Conservation (phyloP, 345 rosid species). For the Hypericum perforatum region DNA sequence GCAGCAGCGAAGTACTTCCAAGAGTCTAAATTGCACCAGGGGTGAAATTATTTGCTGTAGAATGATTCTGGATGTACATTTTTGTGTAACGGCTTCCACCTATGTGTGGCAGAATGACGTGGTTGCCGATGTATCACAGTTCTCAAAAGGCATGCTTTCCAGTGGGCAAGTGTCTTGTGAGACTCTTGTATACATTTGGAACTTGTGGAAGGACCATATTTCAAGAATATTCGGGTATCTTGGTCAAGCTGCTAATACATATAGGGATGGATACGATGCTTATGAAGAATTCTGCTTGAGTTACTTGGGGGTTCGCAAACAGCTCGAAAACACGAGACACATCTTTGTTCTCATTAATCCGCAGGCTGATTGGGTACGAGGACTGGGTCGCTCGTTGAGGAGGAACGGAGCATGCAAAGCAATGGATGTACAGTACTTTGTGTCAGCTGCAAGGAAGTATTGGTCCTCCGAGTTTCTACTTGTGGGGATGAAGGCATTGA, state of each 20-base stretch:
- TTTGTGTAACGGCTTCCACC: constrained; percentile 7
- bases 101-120: constrained; percentile 25
- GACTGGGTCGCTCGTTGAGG: constrained; percentile 3
- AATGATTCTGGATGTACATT: constrained; percentile 31
- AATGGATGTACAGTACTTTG: constrained; percentile 20
- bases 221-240: constrained; percentile 17
- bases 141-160: constrained; percentile 11
- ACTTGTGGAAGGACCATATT: constrained; percentile 28
- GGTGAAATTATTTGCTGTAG: constrained; percentile 34
- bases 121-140: constrained; percentile 9
- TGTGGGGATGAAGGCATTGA: constrained; percentile 29
- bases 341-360: constrained; percentile 25
- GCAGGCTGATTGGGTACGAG: constrained; percentile 28
- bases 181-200: constrained; percentile 38
- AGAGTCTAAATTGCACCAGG: constrained; percentile 13
- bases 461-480: constrained; percentile 31
- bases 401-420: constrained; percentile 12
- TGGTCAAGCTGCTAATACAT: constrained; percentile 2
- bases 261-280: background rate
- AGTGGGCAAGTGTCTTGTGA: constrained; percentile 18
- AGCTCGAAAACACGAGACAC: background rate
- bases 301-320: constrained; percentile 36
- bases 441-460: constrained; percentile 20
- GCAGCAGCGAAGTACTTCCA: constrained; percentile 24
- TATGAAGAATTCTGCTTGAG: constrained; percentile 29